Evolutionary conservation across 257 asterid genomes (phyloP), one percentile per base, ranked within the genome.

Genomic region (Ilex asprella): DNA sequence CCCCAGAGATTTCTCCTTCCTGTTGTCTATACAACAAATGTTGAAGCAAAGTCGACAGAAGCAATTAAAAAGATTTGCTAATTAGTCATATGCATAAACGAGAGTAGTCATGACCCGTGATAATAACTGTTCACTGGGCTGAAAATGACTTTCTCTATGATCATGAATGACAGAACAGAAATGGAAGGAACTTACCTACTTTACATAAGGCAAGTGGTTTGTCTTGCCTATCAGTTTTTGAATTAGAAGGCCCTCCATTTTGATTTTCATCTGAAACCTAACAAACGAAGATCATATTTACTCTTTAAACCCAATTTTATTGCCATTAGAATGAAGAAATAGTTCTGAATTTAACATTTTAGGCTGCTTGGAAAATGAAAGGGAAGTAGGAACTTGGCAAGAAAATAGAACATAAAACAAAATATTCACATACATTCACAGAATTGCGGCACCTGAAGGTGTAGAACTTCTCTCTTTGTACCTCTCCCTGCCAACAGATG

Each of bases 1-100:
- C 66, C 79, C 86, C 74, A 83, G 55, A 47, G 91, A 83, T 71
- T 81, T 79, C 60, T 81, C 86, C 77, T 65, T 83, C 70, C 78
- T 75, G 78, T 67, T 75, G 59, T 81, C 95, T 83, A 63, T 29
- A 70, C 59, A 69, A 66, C 50, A 70, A 72, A 11, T 15, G 16
- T 15, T 4, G 16, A 49, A 49, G 16, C 16, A 12, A 49, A 49
- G 54, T 49, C 1, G 27, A 21, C 27, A 21, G 27, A 21, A 21
- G 27, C 16, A 49, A 12, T 11, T 49, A 49, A 49, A 49, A 49
- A 49, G 5, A 1, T 11, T 11, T 6, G 10, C 54, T 11, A 4
- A 12, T 49, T 12, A 11, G 16, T 49, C 54, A 12, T 49, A 49
- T 49, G 54, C 11, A 3, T 11, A 6, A 2, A 1, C 5, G 16